Evolutionary conservation across 129 eudicot species (phyloP), one percentile per base, ranked within the genome.

Genomic region (Saposhnikovia divaricata): DNA sequence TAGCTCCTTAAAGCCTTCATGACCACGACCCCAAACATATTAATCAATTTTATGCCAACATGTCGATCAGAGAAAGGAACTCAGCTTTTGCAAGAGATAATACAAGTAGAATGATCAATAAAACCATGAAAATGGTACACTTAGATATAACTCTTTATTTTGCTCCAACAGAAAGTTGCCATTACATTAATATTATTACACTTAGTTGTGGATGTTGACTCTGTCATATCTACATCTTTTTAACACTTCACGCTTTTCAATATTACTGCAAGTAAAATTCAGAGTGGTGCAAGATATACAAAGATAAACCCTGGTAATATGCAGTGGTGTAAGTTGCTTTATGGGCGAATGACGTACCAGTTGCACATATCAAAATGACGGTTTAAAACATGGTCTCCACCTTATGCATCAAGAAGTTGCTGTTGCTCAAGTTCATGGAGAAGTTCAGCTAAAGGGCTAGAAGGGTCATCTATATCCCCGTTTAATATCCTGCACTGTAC

Each of bases 341-440:
- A 73, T 23, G 45, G 27, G 55, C 27, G 4, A 42, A n/a, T n/a
- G 37, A 23, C 6, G 19, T 43, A 43, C 55, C 77, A 43, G 37
- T 11, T 73, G 38, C 77, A 11, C 53, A 72, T 23, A 72, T 46
- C 47, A 38, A 39, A 13, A 71, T 39, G 43, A 19, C 14, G 10
- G 25, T 59, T 16, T 10, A 73, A 72, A 73, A 43, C 55, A 73
- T 43, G 77, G 55, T 73, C 18, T n/a, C 59, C 57, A 27, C 59
- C 77, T 50, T 45, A 81, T 14, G 71, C 76, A 39, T 81, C 84
- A 72, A 81, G 72, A 38, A 81, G 48, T 47, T 75, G 80, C 27
- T 81, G 84, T 14, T 72, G 69, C 74, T 81, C 84, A 48, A 81
- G 84, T 59, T 81, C 84, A 9, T 63, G 77, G 46, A 69, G 71